These are phyloP conservation scores for Hygrocybe coccinea DNA, from an alignment of 768 basidiomycete genomes.

Conservation along the genomic window DNA sequence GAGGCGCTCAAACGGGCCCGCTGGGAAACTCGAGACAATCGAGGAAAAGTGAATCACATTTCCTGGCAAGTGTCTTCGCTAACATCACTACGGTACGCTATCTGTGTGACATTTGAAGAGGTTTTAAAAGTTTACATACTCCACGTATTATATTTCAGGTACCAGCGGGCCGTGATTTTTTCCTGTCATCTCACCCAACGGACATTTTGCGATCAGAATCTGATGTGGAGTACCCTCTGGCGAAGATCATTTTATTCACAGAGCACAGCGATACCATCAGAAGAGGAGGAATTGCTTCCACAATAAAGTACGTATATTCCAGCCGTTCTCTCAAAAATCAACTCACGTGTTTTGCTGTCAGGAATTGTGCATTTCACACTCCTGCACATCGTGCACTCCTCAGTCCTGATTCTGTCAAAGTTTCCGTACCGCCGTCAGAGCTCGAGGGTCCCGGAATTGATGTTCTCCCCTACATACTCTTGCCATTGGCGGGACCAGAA, in stretches of 20 bases:
- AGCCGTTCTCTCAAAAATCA: conserved; percentile 11
- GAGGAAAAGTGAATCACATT: conserved; percentile 80
- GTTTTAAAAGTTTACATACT: not conserved
- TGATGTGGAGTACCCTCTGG: conserved; percentile 70
- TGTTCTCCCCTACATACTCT: conserved; percentile 75
- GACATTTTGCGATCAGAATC: conserved; percentile 42
- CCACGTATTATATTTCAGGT: conserved; percentile 41
- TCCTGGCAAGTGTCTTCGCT: conserved; percentile 90
- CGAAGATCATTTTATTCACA: conserved; percentile 80
- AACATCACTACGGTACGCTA: conserved; percentile 74
- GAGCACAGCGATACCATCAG: conserved; percentile 86
- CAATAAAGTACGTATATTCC: conserved; percentile 63
- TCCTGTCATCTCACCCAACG: conserved; percentile 61
- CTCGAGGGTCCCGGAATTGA: conserved; percentile 69
- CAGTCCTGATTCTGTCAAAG: conserved; percentile 52
- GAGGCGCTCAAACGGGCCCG: conserved; percentile 57
- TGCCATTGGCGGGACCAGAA: conserved; percentile 91
- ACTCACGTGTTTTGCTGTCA: conserved; percentile 26
- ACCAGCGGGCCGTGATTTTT: conserved; percentile 71
- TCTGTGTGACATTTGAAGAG: not conserved
- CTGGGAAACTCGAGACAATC: conserved; percentile 45
- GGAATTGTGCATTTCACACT: conserved; percentile 74
- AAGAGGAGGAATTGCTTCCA: conserved; percentile 79
- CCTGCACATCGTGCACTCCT: conserved; percentile 68
- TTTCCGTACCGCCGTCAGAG: conserved; percentile 57